Conservation (phyloP, 2,329 filamentous ascomycete species). For the Cucurbitaria berberidis region DNA sequence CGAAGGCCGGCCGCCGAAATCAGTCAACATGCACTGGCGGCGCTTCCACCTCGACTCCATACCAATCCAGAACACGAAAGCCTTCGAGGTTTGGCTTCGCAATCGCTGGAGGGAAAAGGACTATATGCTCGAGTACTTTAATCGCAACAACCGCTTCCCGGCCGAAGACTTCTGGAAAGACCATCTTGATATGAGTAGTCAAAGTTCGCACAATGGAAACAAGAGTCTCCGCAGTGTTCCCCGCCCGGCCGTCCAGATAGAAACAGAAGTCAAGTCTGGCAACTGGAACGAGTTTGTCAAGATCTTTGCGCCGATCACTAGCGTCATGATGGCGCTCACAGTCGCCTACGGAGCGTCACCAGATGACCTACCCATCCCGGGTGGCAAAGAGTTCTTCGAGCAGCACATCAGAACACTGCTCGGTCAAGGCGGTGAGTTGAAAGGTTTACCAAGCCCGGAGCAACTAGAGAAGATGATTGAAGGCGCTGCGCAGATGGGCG, state of each 20-base stretch:
- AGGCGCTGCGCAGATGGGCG: slow-evolving; percentile 41
- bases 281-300: slow-evolving; percentile 60
- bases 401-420: slow-evolving; percentile 44
- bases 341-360: slow-evolving; percentile 52
- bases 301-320: slow-evolving; percentile 59
- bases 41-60: slow-evolving; percentile 82
- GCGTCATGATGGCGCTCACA: slow-evolving; percentile 56
- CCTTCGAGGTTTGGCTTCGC: slow-evolving; percentile 84
- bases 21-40: slow-evolving; percentile 96
- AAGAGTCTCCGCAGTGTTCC: slow-evolving; percentile 44
- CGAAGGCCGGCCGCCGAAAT: slow-evolving; percentile 86
- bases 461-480: slow-evolving; percentile 48
- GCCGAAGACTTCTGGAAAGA: slow-evolving; percentile 61
- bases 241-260: slow-evolving; percentile 52
- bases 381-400: slow-evolving; percentile 44
- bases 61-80: slow-evolving; percentile 73
- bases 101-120: slow-evolving; percentile 94
- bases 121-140: slow-evolving; percentile 81
- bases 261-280: slow-evolving; percentile 57
- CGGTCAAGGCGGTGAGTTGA: slow-evolving; percentile 39
- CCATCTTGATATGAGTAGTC: slow-evolving; percentile 46
- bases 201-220: slow-evolving; percentile 39
- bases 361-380: slow-evolving; percentile 42
- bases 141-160: slow-evolving; percentile 77
- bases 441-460: slow-evolving; percentile 42